Evolutionary conservation across 129 eudicot species (phyloP).

Genomic region (Flaveria sonorensis): DNA sequence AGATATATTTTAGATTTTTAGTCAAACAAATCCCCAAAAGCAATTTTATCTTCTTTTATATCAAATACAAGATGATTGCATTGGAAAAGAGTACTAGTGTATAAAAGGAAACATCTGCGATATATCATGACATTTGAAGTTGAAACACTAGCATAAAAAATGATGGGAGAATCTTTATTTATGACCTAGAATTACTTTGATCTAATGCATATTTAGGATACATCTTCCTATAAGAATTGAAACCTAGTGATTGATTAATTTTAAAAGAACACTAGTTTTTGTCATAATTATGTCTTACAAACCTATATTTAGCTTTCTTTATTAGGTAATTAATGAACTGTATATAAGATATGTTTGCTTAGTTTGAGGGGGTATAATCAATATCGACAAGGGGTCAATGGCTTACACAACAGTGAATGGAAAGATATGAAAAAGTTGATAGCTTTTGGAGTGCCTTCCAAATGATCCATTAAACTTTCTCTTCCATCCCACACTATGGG

Average conservation of each 20-base stretch:
- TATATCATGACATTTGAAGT: conserved; percentile 16
- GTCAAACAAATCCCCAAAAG: background rate
- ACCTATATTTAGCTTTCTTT: conserved; percentile 26
- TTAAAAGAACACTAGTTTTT: background rate
- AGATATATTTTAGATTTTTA: background rate
- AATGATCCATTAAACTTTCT: conserved; percentile 29
- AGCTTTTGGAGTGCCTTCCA: conserved; percentile 56
- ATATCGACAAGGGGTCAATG: conserved; percentile 22
- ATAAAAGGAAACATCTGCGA: background rate
- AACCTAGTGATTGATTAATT: background rate
- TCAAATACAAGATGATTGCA: background rate
- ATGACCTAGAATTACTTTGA: conserved; percentile 19
- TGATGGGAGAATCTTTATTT: background rate
- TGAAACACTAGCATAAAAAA: background rate
- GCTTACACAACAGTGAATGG: conserved; percentile 39
- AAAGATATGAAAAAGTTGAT: conserved; percentile 39
- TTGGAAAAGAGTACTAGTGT: background rate
- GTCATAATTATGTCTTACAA: background rate
- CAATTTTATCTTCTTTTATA: background rate
- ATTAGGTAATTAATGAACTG: conserved; percentile 35
- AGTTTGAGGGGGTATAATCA: conserved; percentile 34
- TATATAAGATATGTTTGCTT: conserved; percentile 43
- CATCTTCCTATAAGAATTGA: background rate
- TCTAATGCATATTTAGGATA: conserved; percentile 5
- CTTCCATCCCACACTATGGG: conserved; percentile 13